A percentile compares a stretch with the other conserved stretches of the same genome.
Conservation (phyloP, 129 eudicot species). For the Kitagawia praeruptora region DNA sequence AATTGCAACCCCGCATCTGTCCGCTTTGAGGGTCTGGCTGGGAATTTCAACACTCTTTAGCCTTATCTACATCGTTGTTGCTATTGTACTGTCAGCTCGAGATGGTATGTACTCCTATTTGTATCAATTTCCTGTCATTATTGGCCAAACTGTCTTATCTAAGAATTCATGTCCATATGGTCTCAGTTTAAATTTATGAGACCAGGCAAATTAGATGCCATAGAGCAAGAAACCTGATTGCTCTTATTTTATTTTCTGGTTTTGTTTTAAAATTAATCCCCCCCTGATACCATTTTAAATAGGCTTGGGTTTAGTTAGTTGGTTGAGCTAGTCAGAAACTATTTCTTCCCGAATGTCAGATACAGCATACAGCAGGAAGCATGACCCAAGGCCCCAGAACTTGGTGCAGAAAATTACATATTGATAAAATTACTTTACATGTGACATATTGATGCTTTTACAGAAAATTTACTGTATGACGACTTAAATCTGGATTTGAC, state of each 20-base stretch:
- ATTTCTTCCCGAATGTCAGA: too few relatives aligned
- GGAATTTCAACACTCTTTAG: constrained; percentile 68
- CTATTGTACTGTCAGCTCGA: constrained; percentile 48
- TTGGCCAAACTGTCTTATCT: background rate
- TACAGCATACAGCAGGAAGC: background rate
- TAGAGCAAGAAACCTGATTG: background rate
- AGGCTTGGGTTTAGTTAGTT: background rate
- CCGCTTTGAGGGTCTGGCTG: constrained; percentile 81
- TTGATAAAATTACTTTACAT: too few relatives aligned
- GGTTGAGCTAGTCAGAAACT: background rate
- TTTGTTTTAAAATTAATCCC: background rate
- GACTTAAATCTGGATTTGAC: background rate
- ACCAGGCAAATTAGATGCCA: background rate
- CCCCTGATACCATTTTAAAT: background rate
- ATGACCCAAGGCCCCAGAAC: background rate
- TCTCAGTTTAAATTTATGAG: background rate
- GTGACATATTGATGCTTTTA: background rate
- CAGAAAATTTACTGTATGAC: background rate
- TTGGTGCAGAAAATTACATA: background rate
- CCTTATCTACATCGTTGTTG: constrained; percentile 50
- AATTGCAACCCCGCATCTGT: constrained; percentile 69
- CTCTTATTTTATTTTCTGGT: background rate
- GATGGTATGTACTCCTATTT: constrained; percentile 54
- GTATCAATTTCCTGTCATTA: background rate
- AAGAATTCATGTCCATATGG: background rate